Evolutionary conservation across 2,329 filamentous ascomycete species (phyloP).

Genomic region (Colletotrichum aenigma): DNA sequence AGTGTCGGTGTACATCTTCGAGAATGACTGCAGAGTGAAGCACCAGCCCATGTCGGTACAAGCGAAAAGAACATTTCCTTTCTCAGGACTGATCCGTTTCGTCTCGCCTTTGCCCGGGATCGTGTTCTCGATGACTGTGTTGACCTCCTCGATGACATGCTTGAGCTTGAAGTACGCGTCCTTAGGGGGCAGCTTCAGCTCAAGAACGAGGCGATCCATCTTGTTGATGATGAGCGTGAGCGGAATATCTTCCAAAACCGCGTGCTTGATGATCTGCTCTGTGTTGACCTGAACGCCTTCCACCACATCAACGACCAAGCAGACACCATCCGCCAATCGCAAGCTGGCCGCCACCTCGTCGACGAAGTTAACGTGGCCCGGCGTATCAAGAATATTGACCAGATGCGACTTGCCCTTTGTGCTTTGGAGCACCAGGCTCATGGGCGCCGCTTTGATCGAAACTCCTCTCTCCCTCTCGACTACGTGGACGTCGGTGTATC

Average conservation of each 20-base stretch:
- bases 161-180: conserved; percentile 99
- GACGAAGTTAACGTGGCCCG: conserved; percentile 97
- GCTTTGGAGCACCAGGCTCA: conserved; percentile 88
- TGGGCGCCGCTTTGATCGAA: conserved; percentile 91
- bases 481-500: conserved; percentile 92
- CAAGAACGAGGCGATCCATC: conserved; percentile 92
- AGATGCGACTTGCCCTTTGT: conserved; percentile 94
- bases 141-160: conserved; percentile 98
- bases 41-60: conserved; percentile 96
- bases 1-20: conserved; percentile 92
- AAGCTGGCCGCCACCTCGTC: conserved; percentile 93
- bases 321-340: conserved; percentile 88
- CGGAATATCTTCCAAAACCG: conserved; percentile 86
- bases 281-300: conserved; percentile 99
- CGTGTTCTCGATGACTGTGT: conserved; percentile 90
- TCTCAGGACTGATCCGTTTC: conserved; percentile 88
- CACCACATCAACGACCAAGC: conserved; percentile 92
- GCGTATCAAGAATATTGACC: conserved; percentile 93
- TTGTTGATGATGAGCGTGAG: conserved; percentile 95
- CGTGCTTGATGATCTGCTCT: conserved; percentile 96
- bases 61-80: conserved; percentile 97
- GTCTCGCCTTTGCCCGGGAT: conserved; percentile 81
- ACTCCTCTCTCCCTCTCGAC: conserved; percentile 88
- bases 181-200: conserved; percentile 89
- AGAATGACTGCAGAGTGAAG: conserved; percentile 92